These are phyloP conservation scores for Phytophthora capsici DNA, from an alignment of 352 stramenopile species.

Conservation along the genomic window DNA sequence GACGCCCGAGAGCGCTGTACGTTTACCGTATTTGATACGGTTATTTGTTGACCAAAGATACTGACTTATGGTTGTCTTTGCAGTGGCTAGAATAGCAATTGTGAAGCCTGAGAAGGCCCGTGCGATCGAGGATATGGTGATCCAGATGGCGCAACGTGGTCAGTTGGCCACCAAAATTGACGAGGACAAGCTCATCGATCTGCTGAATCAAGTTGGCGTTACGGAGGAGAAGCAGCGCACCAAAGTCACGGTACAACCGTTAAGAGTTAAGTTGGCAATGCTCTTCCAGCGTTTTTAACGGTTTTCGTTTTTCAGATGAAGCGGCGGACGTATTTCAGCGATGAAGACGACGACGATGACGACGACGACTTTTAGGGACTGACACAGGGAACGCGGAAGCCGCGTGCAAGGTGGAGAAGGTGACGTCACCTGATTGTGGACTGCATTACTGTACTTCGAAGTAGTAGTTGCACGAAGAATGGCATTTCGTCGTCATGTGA, in stretches of 20 bases:
- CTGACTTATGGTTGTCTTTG: not conserved
- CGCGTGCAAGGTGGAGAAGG: too few relatives aligned
- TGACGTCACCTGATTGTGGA: too few relatives aligned
- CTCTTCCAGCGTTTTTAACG: not conserved
- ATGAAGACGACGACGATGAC: slow-evolving; percentile 88
- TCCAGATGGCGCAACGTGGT: slow-evolving; percentile 88
- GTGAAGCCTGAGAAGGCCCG: slow-evolving; percentile 89
- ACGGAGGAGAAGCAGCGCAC: slow-evolving; percentile 87
- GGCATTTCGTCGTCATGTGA: slow-evolving; percentile 7
- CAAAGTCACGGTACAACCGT: slow-evolving; percentile 79
- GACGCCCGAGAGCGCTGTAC: slow-evolving; percentile 82
- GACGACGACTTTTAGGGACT: slow-evolving; percentile 59
- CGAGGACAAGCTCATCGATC: slow-evolving; percentile 85
- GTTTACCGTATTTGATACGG: slow-evolving; percentile 17
- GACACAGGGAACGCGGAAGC: not conserved
- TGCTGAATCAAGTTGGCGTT: slow-evolving; percentile 80
- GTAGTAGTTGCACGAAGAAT: not conserved
- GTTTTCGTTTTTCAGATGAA: slow-evolving; percentile 71
- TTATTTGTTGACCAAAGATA: not conserved
- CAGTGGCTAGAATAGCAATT: slow-evolving; percentile 89
- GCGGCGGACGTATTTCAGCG: slow-evolving; percentile 88
- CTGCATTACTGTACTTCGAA: not conserved
- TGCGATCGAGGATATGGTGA: slow-evolving; percentile 86
- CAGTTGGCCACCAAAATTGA: slow-evolving; percentile 84
- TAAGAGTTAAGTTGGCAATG: not conserved